Conservation (phyloP, 2,329 filamentous ascomycete species). For the Ophiostoma quercus region DNA sequence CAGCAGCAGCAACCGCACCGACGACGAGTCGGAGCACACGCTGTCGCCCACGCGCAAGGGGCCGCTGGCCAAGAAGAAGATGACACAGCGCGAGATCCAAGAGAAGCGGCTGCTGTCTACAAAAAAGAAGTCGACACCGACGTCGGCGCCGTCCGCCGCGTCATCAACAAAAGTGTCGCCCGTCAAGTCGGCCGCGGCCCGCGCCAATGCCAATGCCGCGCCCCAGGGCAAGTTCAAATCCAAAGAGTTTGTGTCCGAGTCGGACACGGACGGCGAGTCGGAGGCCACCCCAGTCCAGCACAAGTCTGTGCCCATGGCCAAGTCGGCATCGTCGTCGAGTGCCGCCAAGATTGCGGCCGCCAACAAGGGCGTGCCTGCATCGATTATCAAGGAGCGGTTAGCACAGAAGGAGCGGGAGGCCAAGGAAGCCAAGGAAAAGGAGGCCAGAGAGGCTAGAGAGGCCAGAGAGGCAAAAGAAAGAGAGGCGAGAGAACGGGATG, state of each 20-base stretch:
- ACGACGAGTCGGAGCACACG: conserved; percentile 29
- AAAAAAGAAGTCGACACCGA: conserved; percentile 36
- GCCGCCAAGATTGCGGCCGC: conserved; percentile 24
- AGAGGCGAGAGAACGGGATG: neutral
- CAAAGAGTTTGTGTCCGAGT: conserved; percentile 53
- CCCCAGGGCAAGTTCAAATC: conserved; percentile 46
- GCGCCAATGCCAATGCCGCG: conserved; percentile 40
- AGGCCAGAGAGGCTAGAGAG: too few relatives aligned
- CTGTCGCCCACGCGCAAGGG: conserved; percentile 37
- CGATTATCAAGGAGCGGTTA: conserved; percentile 16
- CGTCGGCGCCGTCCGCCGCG: conserved; percentile 12
- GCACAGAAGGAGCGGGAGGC: conserved; percentile 24
- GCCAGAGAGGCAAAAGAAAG: too few relatives aligned
- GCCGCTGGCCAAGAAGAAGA: conserved; percentile 43
- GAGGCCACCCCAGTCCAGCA: conserved; percentile 25
- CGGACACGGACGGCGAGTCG: conserved; percentile 48
- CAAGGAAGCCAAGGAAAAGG: neutral
- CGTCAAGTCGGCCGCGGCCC: conserved; percentile 38
- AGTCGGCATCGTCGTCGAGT: conserved; percentile 14
- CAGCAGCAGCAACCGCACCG: conserved; percentile 24
- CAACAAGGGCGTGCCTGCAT: conserved; percentile 14
- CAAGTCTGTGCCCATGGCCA: conserved; percentile 18
- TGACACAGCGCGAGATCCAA: conserved; percentile 49
- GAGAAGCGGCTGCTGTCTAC: conserved; percentile 50
- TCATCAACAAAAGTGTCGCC: conserved; percentile 35